Percentiles rank a stretch among this genome's conserved stretches.
phyloP scores from a whole-genome alignment of 257 asterid genomes.

The Jacaranda mimosifolia region DNA sequence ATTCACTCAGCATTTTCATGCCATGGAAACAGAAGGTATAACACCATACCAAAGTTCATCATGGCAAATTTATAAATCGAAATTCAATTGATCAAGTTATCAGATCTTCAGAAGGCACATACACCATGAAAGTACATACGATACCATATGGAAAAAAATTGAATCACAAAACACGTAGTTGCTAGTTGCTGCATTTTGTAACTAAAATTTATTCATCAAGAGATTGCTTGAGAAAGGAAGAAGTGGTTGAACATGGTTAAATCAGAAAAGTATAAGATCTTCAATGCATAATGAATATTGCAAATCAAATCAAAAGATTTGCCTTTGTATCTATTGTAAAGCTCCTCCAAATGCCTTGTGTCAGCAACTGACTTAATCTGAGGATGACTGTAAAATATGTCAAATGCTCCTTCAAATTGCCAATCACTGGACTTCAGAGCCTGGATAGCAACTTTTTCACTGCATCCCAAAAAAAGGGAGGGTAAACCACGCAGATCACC shows the following conservation, averaged over 20 bases:
- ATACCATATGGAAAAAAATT: background rate
- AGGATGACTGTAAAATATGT: slow-evolving; percentile 88
- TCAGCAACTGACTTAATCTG: slow-evolving; percentile 78
- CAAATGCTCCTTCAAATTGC: slow-evolving; percentile 99
- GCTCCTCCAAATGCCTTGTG: slow-evolving; percentile 92
- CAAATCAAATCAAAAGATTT: slow-evolving; percentile 25
- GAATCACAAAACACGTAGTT: too few species aligned
- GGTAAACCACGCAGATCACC: slow-evolving; percentile 24
- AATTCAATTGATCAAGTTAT: too few species aligned
- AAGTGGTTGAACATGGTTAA: slow-evolving; percentile 20
- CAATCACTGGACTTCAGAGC: slow-evolving; percentile 92
- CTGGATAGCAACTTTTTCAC: slow-evolving; percentile 92
- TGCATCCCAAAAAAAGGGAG: slow-evolving; percentile 46
- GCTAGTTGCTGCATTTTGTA: background rate
- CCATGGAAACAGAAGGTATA: background rate
- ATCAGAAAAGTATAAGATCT: background rate
- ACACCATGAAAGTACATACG: background rate
- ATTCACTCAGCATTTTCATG: slow-evolving; percentile 5
- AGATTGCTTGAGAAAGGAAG: slow-evolving; percentile 20
- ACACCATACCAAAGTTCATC: background rate
- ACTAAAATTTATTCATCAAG: slow-evolving; percentile 13
- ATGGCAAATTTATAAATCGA: too few species aligned
- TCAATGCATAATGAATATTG: background rate
- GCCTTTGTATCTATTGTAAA: slow-evolving; percentile 94
- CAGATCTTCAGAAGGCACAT: background rate